Conservation (phyloP, 306 rosid genomes). For the Vigna radiata region DNA sequence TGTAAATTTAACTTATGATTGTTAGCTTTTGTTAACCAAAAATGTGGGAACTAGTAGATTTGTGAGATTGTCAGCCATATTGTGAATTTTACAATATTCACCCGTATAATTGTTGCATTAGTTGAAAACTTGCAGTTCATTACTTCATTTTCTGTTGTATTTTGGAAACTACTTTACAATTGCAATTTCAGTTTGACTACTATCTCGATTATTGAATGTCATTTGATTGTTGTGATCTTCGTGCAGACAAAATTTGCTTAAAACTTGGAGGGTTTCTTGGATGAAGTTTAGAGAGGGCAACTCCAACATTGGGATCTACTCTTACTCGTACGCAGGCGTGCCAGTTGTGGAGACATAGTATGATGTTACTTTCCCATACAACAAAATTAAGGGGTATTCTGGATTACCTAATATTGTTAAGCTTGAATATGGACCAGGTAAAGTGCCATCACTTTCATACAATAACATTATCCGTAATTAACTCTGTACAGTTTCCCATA, state of each 20-base stretch:
- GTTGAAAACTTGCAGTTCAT: too few species aligned
- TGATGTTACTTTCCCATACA: constrained; percentile 2
- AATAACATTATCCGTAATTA: constrained; percentile 32
- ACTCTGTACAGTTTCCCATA: constrained; percentile 37
- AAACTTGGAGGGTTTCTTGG: constrained; percentile 47
- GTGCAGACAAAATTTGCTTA: background rate
- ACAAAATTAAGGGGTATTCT: constrained; percentile 25
- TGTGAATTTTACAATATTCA: background rate
- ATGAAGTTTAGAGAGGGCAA: too few species aligned
- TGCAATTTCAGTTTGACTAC: too few species aligned
- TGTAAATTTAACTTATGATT: background rate
- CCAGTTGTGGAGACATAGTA: constrained; percentile 53
- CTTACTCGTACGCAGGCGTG: constrained; percentile 57
- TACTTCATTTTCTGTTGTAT: background rate
- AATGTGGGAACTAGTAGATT: constrained; percentile 1
- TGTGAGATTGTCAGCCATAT: too few species aligned
- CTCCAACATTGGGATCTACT: constrained; percentile 42
- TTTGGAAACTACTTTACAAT: too few species aligned
- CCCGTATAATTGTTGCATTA: constrained; percentile 5
- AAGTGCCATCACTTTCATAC: constrained; percentile 36
- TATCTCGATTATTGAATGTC: background rate
- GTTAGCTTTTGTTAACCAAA: background rate
- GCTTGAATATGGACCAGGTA: constrained; percentile 19
- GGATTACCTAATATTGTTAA: constrained; percentile 20
- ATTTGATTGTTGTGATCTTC: too few species aligned